phyloP scores from a whole-genome alignment of 192 early-diverging fungal genomes.

The Linnemannia elongata region DNA sequence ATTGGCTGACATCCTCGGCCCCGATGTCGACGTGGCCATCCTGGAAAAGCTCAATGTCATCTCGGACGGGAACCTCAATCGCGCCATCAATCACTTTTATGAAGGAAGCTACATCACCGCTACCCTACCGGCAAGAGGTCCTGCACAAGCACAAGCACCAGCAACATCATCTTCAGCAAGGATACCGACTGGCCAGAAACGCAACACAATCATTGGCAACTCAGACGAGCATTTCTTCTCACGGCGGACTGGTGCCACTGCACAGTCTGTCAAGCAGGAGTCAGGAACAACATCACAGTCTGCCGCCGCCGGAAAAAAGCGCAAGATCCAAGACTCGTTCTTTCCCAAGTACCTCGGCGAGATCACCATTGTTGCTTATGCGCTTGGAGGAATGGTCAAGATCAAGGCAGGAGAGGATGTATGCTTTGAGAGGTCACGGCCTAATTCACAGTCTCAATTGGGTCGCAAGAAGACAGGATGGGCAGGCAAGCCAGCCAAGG shows the following conservation, averaged over 20 bases:
- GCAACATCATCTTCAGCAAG: neutral
- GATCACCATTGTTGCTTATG: constrained; percentile 56
- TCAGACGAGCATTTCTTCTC: constrained; percentile 12
- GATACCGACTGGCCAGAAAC: neutral
- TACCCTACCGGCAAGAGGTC: constrained; percentile 6
- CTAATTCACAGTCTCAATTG: constrained; percentile 22
- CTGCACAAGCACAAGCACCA: neutral
- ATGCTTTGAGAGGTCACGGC: constrained; percentile 45
- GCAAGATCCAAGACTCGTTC: constrained; percentile 20
- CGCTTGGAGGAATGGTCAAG: constrained; percentile 57
- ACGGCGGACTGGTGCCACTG: neutral
- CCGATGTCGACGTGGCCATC: constrained; percentile 43
- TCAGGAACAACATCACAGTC: neutral
- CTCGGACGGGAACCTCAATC: constrained; percentile 56
- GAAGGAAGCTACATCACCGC: constrained; percentile 38
- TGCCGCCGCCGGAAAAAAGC: constrained; percentile 15
- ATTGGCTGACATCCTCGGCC: constrained; percentile 44
- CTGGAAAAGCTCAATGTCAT: constrained; percentile 52
- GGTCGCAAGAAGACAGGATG: constrained; percentile 47
- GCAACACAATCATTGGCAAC: neutral
- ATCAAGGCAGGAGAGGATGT: constrained; percentile 55
- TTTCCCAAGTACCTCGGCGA: constrained; percentile 42
- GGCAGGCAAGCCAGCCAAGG: constrained; percentile 23
- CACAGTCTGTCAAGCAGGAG: neutral
- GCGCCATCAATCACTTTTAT: constrained; percentile 59